Conservation (phyloP, 2,329 filamentous ascomycete species). For the Didymella glomerata region DNA sequence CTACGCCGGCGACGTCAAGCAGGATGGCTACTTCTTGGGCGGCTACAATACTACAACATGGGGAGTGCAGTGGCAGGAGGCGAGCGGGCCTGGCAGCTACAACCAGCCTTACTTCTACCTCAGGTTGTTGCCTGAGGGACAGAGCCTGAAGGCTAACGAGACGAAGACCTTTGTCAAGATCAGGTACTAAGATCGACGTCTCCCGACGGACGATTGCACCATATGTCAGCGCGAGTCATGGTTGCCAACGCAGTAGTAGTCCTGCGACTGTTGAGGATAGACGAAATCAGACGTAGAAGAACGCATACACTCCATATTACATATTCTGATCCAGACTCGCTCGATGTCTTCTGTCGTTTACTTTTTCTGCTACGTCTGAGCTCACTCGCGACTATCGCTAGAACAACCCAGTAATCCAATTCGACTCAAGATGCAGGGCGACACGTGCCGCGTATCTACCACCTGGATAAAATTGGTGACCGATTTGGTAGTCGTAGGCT, state of each 20-base stretch:
- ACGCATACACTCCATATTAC: background rate
- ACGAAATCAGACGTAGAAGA: background rate
- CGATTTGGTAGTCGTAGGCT: background rate
- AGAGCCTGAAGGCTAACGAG: constrained; percentile 24
- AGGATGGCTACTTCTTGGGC: constrained; percentile 21
- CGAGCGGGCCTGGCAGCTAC: constrained; percentile 10
- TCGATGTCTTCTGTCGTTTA: background rate
- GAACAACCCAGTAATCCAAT: background rate
- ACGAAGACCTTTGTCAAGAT: constrained; percentile 29
- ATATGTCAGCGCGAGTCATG: background rate
- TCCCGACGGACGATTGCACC: background rate
- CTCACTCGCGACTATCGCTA: background rate
- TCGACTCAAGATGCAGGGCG: background rate
- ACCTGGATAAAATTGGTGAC: background rate
- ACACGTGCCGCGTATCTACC: background rate
- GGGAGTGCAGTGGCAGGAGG: constrained; percentile 30
- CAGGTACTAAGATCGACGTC: background rate
- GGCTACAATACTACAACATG: background rate
- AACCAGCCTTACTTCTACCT: constrained; percentile 25
- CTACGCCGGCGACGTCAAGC: constrained; percentile 30
- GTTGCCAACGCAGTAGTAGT: background rate
- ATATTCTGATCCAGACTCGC: background rate
- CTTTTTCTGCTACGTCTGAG: background rate
- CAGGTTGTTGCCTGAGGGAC: constrained; percentile 26
- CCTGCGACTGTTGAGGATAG: background rate